Percentiles rank a stretch among this genome's conserved stretches.
Evolutionary conservation across 345 rosid genomes (phyloP).

Genomic region (Cardamine resedifolia): DNA sequence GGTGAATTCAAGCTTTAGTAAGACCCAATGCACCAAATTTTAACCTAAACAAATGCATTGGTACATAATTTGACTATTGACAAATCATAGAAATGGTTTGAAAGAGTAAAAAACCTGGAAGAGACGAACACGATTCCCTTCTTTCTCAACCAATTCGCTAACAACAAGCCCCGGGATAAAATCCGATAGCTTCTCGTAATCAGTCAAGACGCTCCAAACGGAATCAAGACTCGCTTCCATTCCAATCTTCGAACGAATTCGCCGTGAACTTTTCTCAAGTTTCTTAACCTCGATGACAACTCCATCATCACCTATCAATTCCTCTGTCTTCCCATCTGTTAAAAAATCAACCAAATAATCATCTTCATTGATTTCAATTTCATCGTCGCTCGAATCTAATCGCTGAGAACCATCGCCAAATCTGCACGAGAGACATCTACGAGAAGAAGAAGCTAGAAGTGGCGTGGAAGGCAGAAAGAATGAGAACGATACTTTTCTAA

Average conservation of each 20-base stretch:
- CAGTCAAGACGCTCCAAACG: constrained; percentile 76
- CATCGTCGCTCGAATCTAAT: constrained; percentile 23
- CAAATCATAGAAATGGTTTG: neutral
- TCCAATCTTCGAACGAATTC: constrained; percentile 66
- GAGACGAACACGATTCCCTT: constrained; percentile 66
- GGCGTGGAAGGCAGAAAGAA: neutral
- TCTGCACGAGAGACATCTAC: constrained; percentile 38
- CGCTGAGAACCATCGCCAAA: constrained; percentile 30
- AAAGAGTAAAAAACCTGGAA: constrained; percentile 53
- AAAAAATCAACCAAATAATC: constrained; percentile 33
- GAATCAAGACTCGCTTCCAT: constrained; percentile 69
- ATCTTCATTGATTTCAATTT: constrained; percentile 28
- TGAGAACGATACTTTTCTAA: neutral
- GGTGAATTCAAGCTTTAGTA: neutral
- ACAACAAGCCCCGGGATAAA: constrained; percentile 79
- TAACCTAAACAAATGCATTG: neutral
- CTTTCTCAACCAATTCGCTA: constrained; percentile 74
- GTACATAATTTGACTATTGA: neutral
- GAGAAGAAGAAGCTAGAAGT: constrained; percentile 5
- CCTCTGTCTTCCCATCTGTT: constrained; percentile 42
- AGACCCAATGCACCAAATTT: constrained; percentile 2
- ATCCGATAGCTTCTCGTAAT: constrained; percentile 77
- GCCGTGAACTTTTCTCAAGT: constrained; percentile 62
- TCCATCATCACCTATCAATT: constrained; percentile 52
- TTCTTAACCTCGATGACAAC: constrained; percentile 55